These are phyloP conservation scores for Oryza glaberrima DNA, from an alignment of 176 grass and related monocot genomes.

Conservation along the genomic window DNA sequence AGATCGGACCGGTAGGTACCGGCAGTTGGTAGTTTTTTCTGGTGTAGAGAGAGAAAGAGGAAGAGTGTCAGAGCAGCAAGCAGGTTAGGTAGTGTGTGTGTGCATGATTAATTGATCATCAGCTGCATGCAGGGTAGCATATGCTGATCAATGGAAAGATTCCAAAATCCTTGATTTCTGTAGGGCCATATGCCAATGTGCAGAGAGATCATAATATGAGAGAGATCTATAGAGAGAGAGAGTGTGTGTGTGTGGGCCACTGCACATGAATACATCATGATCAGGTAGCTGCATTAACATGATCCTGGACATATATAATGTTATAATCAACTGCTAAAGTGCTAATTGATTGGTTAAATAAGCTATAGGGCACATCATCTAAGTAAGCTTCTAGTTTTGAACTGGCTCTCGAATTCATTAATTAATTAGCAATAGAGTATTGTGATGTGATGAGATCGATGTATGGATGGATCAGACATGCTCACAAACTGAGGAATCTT, in stretches of 20 bases:
- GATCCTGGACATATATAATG: background rate
- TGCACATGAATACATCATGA: constrained; percentile 9
- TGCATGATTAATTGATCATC: background rate
- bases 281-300: background rate
- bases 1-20: constrained; percentile 11
- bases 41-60: constrained; percentile 1
- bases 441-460: background rate
- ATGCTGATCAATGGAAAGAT: background rate
- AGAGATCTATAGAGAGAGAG: background rate
- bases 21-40: constrained; percentile 51
- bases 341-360: background rate
- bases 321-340: background rate
- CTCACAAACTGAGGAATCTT: constrained; percentile 32
- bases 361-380: background rate
- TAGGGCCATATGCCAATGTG: constrained; percentile 40
- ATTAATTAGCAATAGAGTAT: background rate
- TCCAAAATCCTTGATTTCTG: constrained; percentile 49
- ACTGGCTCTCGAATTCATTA: background rate
- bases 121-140: background rate
- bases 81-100: background rate
- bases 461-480: background rate
- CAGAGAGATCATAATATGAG: background rate
- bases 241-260: background rate
- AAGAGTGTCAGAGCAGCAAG: background rate
- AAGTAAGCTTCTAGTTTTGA: background rate